Conservation (phyloP, 2,329 filamentous ascomycete genomes). For the Aspergillus sp. region DNA sequence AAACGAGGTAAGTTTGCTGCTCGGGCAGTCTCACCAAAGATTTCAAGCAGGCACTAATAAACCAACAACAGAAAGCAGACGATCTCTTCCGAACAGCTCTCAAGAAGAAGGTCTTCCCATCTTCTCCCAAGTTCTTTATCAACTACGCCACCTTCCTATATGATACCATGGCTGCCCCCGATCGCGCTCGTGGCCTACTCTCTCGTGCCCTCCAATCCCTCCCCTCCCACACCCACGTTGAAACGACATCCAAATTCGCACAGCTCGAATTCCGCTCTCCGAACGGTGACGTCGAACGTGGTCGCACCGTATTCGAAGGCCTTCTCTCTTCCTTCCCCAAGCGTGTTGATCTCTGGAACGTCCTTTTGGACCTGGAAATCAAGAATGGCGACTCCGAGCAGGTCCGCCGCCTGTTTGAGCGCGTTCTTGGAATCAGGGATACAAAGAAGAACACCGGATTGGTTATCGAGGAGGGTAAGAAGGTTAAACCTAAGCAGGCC, state of each 20-base stretch:
- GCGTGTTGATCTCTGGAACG: constrained; percentile 89
- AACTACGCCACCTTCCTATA: constrained; percentile 96
- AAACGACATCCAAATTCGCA: constrained; percentile 82
- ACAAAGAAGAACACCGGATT: constrained; percentile 32
- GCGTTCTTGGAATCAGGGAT: constrained; percentile 57
- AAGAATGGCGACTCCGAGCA: constrained; percentile 60
- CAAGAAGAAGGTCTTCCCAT: constrained; percentile 86
- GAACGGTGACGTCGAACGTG: constrained; percentile 82
- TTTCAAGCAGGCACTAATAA: constrained; percentile 23
- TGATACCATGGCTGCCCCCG: constrained; percentile 66
- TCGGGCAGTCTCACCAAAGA: no score
- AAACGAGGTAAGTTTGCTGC: constrained; percentile 62
- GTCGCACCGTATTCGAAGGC: constrained; percentile 90
- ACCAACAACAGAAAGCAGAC: constrained; percentile 71
- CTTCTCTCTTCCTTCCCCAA: constrained; percentile 82
- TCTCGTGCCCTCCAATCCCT: constrained; percentile 83
- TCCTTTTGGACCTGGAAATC: constrained; percentile 83
- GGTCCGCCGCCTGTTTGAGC: constrained; percentile 77
- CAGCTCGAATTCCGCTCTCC: constrained; percentile 85
- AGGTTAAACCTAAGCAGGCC: constrained; percentile 78
- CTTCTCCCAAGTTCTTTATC: constrained; percentile 77
- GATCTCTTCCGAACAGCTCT: constrained; percentile 80
- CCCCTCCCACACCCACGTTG: constrained; percentile 65
- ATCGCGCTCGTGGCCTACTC: constrained; percentile 75
- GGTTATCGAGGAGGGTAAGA: constrained; percentile 50